Percentiles rank a stretch among this genome's conserved stretches.
These are phyloP conservation scores for Tausonia pullulans DNA, from an alignment of 1,284 basidiomycete species.

Conservation along the genomic window DNA sequence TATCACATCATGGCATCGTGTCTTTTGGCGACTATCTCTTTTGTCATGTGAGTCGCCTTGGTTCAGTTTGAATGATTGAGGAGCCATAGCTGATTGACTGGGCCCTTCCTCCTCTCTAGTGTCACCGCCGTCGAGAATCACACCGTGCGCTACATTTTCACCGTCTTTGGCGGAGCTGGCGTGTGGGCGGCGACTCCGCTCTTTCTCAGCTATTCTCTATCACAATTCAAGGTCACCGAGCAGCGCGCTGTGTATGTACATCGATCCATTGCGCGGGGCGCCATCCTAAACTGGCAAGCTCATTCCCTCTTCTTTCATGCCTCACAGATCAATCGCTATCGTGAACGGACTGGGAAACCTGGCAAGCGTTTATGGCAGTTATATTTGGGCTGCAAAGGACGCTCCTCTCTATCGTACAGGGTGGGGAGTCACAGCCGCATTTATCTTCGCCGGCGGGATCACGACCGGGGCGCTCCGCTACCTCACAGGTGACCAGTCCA, in stretches of 20 bases:
- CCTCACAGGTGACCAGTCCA: too few relatives aligned
- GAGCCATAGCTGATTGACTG: too few relatives aligned
- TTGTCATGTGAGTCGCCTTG: conserved; percentile 7
- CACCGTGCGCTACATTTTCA: conserved; percentile 29
- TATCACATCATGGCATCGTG: conserved; percentile 27
- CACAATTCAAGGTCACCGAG: conserved; percentile 32
- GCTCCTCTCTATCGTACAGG: too few relatives aligned
- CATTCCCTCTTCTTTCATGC: neutral
- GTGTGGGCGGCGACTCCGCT: conserved; percentile 33
- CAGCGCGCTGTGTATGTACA: conserved; percentile 25
- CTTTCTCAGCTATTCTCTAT: conserved; percentile 32
- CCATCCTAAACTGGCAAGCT: too few relatives aligned
- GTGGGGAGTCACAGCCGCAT: too few relatives aligned
- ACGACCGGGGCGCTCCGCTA: too few relatives aligned
- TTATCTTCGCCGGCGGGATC: too few relatives aligned
- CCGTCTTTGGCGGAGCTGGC: conserved; percentile 33
- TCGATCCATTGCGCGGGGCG: too few relatives aligned
- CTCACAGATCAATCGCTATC: neutral
- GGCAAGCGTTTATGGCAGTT: too few relatives aligned
- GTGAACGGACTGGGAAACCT: neutral
- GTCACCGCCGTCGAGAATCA: neutral
- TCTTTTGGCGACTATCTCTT: conserved; percentile 17
- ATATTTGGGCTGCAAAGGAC: too few relatives aligned
- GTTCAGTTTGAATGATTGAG: too few relatives aligned
- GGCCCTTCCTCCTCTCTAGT: neutral